Evolutionary conservation across 257 asterid species (phyloP).

Genomic region (Henckelia pumila): DNA sequence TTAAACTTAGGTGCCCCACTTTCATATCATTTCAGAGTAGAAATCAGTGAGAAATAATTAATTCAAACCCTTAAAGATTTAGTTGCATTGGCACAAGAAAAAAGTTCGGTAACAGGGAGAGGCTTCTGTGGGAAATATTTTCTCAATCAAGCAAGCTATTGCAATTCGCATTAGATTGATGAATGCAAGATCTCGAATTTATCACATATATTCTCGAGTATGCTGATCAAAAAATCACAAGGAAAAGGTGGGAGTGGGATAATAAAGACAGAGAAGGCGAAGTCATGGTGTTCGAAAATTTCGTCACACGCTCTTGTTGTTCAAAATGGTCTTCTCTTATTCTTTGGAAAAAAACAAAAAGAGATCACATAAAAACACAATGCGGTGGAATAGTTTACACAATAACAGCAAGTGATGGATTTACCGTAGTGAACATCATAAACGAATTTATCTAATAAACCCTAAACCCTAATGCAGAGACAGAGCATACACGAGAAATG

Average conservation of each 20-base stretch:
- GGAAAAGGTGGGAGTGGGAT: neutral
- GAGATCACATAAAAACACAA: neutral
- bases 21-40: neutral
- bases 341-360: too few relatives aligned
- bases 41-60: neutral
- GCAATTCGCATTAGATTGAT: neutral
- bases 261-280: neutral
- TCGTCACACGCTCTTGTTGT: neutral
- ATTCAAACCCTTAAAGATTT: neutral
- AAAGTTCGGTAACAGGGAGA: neutral
- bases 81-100: neutral
- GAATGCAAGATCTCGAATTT: neutral
- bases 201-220: neutral
- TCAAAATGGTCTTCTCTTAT: neutral
- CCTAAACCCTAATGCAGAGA: conserved; percentile 12
- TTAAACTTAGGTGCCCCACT: neutral
- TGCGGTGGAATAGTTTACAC: neutral
- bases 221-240: neutral
- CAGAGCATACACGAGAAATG: neutral
- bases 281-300: neutral
- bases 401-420: neutral
- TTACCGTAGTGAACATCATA: neutral
- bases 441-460: conserved; percentile 10
- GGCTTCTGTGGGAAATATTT: neutral
- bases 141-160: neutral